Evolutionary conservation across 2,329 filamentous ascomycete species (phyloP).

Genomic region (Pseudogymnoascus sp.): DNA sequence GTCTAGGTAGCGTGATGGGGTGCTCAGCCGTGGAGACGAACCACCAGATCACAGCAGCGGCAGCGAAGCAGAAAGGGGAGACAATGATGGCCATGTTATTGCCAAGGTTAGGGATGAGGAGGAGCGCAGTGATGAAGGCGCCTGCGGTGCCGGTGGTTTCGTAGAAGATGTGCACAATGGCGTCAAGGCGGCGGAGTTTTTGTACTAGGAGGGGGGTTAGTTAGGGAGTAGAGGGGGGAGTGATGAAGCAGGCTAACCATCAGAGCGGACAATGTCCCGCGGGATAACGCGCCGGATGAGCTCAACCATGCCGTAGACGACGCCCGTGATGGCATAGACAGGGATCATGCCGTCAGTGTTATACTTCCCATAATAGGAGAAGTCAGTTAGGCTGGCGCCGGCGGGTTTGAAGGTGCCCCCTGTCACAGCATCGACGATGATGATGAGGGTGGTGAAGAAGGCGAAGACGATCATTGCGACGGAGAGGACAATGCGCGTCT

Average conservation of each 20-base stretch:
- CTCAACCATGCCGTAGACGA: constrained; percentile 42
- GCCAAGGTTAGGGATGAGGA: constrained; percentile 39
- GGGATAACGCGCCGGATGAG: constrained; percentile 42
- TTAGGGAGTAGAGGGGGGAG: no score
- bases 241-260: constrained; percentile 17
- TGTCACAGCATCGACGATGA: no score
- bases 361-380: constrained; percentile 44
- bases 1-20: constrained; percentile 20
- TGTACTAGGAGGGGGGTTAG: not conserved
- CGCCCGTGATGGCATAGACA: constrained; percentile 36
- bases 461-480: no score
- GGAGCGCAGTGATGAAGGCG: constrained; percentile 40
- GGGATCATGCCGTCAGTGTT: constrained; percentile 42
- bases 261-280: constrained; percentile 41
- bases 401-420: no score
- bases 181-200: constrained; percentile 12
- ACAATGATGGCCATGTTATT: constrained; percentile 45
- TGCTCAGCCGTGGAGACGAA: constrained; percentile 36
- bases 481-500: no score
- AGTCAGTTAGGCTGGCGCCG: no score
- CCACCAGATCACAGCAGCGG: constrained; percentile 36
- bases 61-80: constrained; percentile 38
- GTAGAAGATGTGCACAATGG: constrained; percentile 36
- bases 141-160: constrained; percentile 40
- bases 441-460: no score